Conservation (phyloP, 2,329 filamentous ascomycete genomes). For the Nigrospora osmanthi region DNA sequence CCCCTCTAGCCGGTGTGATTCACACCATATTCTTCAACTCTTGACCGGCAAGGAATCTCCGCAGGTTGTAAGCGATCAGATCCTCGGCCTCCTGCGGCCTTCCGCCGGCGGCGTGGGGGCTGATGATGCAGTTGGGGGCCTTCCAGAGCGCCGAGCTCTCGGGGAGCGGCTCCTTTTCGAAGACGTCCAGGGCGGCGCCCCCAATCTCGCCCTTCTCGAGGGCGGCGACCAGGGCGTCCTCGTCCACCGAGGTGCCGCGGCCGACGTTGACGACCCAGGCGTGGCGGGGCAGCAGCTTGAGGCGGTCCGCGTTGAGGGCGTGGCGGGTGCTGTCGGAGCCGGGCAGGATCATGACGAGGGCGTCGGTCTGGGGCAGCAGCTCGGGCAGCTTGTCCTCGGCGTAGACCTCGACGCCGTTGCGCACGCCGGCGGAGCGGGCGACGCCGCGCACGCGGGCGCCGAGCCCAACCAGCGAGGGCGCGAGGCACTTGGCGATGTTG, state of each 20-base stretch:
- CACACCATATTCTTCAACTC: constrained; percentile 43
- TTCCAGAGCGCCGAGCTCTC: constrained; percentile 37
- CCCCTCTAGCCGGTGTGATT: too few species aligned
- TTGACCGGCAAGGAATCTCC: constrained; percentile 51
- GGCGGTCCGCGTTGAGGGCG: constrained; percentile 44
- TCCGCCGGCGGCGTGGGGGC: constrained; percentile 51
- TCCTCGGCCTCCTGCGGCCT: constrained; percentile 52
- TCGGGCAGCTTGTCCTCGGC: constrained; percentile 43
- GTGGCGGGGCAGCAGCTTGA: constrained; percentile 47
- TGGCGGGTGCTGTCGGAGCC: constrained; percentile 48
- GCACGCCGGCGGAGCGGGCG: constrained; percentile 47
- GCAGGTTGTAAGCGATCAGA: constrained; percentile 53
- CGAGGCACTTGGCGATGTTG: constrained; percentile 56
- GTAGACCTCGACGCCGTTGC: constrained; percentile 50
- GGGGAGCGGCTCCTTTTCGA: constrained; percentile 26
- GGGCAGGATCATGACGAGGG: constrained; percentile 60
- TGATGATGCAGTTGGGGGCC: constrained; percentile 43
- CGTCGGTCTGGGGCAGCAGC: constrained; percentile 50
- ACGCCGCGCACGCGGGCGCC: constrained; percentile 53
- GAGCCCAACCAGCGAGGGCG: constrained; percentile 43
- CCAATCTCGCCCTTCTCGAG: constrained; percentile 34
- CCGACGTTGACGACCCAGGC: constrained; percentile 48
- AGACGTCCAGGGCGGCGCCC: constrained; percentile 42
- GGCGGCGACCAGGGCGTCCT: constrained; percentile 38
- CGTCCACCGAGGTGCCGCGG: constrained; percentile 39